phyloP scores from a whole-genome alignment of 208 protist species.

The Leishmania aethiopica region DNA sequence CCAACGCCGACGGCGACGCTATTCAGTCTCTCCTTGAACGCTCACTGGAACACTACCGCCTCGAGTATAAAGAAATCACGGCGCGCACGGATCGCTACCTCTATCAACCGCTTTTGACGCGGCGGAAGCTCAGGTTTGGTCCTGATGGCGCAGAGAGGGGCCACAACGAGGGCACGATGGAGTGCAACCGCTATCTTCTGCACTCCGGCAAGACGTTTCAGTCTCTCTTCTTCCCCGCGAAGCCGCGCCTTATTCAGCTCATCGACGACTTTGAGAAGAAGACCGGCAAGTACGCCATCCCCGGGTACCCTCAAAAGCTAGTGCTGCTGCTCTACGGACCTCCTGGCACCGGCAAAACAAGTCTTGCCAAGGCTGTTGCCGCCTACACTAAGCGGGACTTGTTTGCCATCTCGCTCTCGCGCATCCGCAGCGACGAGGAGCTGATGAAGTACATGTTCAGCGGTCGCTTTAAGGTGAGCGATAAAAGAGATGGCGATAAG shows the following conservation, averaged over 20 bases:
- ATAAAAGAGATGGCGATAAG: constrained; percentile 17
- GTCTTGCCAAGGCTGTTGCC: constrained; percentile 90
- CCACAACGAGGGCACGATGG: constrained; percentile 30
- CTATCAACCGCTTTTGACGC: constrained; percentile 53
- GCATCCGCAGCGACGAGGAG: constrained; percentile 82
- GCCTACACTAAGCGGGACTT: constrained; percentile 81
- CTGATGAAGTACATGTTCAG: constrained; percentile 90
- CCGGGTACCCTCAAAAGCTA: constrained; percentile 87
- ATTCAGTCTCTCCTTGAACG: constrained; percentile 25
- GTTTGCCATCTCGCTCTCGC: constrained; percentile 80
- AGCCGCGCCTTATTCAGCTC: constrained; percentile 73
- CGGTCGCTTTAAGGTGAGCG: constrained; percentile 51
- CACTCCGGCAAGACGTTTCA: constrained; percentile 86
- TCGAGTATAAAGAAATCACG: constrained; percentile 50
- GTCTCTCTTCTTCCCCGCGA: constrained; percentile 91
- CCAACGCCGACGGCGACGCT: constrained; percentile 14
- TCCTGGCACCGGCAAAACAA: constrained; percentile 96
- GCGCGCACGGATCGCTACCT: constrained; percentile 56
- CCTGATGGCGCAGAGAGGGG: constrained; percentile 8
- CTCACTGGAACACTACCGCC: constrained; percentile 17
- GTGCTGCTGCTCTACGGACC: constrained; percentile 93
- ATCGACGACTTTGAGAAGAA: constrained; percentile 82
- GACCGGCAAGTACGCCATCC: constrained; percentile 86
- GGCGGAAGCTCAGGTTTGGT: constrained; percentile 10
- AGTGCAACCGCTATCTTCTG: constrained; percentile 73